These are phyloP conservation scores for Solanum commersonii DNA, from an alignment of 257 asterid genomes.

Conservation along the genomic window DNA sequence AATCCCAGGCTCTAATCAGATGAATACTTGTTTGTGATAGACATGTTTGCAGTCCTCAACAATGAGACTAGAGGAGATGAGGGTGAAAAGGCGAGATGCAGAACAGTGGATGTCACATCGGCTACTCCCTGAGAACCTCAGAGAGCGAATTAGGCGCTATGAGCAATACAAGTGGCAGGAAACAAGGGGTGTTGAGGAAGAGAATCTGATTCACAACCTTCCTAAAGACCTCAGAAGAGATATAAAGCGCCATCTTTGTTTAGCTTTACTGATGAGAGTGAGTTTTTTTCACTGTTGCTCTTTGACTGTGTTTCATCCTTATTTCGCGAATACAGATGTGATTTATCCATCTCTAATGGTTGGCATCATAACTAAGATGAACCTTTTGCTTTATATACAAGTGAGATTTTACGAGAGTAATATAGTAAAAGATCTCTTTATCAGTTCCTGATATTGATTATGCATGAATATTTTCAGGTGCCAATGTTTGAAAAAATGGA, in stretches of 20 bases:
- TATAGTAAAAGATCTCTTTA: not conserved
- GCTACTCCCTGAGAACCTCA: slow-evolving; percentile 68
- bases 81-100: slow-evolving; percentile 93
- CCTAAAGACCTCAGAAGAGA: slow-evolving; percentile 97
- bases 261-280: slow-evolving; percentile 78
- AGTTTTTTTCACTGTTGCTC: slow-evolving; percentile 11
- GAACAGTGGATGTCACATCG: slow-evolving; percentile 99
- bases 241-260: slow-evolving; percentile 88
- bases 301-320: not conserved
- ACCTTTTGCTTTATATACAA: not conserved
- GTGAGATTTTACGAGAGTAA: not conserved
- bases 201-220: slow-evolving; percentile 64
- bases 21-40: slow-evolving; percentile 37
- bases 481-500: slow-evolving; percentile 97
- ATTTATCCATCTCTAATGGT: not conserved
- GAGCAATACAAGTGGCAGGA: slow-evolving; percentile 97
- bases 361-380: not conserved
- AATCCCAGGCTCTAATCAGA: slow-evolving; percentile 3
- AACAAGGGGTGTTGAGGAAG: slow-evolving; percentile 95
- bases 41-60: slow-evolving; percentile 88
- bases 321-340: not conserved
- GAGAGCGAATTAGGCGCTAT: slow-evolving; percentile 72
- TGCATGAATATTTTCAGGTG: slow-evolving; percentile 36
- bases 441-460: not conserved
- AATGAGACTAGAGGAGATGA: slow-evolving; percentile 85